phyloP scores from a whole-genome alignment of 805 yeast species.

The Cyberlindnera samutprakarnensis region DNA sequence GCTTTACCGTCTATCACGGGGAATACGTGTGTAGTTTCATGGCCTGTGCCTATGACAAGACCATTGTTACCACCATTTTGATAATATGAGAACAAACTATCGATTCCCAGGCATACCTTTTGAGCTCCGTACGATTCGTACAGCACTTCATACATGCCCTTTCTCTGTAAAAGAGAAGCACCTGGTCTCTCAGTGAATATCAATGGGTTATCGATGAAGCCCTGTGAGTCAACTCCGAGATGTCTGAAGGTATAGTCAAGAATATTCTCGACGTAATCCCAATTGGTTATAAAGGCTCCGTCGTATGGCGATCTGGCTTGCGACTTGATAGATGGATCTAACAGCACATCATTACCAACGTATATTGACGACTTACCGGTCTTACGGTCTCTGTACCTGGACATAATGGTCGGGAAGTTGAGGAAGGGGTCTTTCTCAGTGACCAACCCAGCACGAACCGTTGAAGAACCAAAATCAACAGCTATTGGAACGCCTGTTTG shows the following conservation, averaged over 20 bases:
- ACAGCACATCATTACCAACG: conserved; percentile 74
- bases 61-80: conserved; percentile 56
- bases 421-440: conserved; percentile 42
- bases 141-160: conserved; percentile 68
- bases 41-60: conserved; percentile 74
- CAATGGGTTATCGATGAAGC: conserved; percentile 68
- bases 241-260: conserved; percentile 81
- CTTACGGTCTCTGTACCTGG: conserved; percentile 76
- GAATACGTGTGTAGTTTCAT: conserved; percentile 73
- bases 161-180: conserved; percentile 61
- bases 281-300: conserved; percentile 78
- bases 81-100: conserved; percentile 70
- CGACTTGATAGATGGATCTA: conserved; percentile 63
- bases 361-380: conserved; percentile 53
- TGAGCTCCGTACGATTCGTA: conserved; percentile 82
- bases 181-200: conserved; percentile 76
- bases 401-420: conserved; percentile 57
- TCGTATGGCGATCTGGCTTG: conserved; percentile 79
- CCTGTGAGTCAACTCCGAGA: conserved; percentile 49
- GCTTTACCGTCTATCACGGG: conserved; percentile 77
- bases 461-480: conserved; percentile 73
- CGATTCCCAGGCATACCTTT: conserved; percentile 73
- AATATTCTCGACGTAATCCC: conserved; percentile 83
- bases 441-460: conserved; percentile 53
- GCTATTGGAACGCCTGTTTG: conserved; percentile 65